Percentiles rank a stretch among this genome's conserved stretches.
Evolutionary conservation across 2,329 filamentous ascomycete genomes (phyloP).

Genomic region (Penicillium corylophilum): DNA sequence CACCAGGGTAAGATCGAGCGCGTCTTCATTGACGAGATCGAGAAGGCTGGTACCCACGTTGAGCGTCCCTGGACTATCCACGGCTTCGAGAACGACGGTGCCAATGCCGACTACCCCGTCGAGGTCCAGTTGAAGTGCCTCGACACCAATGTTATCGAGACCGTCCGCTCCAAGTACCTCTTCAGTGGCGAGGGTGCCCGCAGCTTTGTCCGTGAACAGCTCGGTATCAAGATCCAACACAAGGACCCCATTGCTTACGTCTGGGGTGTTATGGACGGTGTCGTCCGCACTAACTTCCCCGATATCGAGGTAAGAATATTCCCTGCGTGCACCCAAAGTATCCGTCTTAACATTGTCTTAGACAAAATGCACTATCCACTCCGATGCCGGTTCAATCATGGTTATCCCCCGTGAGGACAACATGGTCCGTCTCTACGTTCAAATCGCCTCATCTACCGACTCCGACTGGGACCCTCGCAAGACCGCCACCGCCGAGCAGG

Average conservation of each 20-base stretch:
- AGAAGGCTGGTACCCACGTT: slow-evolving; percentile 57
- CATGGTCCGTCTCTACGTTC: slow-evolving; percentile 52
- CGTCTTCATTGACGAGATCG: slow-evolving; percentile 61
- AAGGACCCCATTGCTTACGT: slow-evolving; percentile 64
- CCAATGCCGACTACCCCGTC: slow-evolving; percentile 71
- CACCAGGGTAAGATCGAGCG: slow-evolving; percentile 64
- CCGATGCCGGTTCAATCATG: slow-evolving; percentile 63
- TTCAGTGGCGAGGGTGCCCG: slow-evolving; percentile 64
- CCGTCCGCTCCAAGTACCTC: slow-evolving; percentile 60
- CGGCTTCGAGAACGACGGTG: slow-evolving; percentile 60
- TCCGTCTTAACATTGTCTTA: slow-evolving; percentile 23
- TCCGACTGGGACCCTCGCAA: slow-evolving; percentile 62
- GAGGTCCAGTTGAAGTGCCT: slow-evolving; percentile 74
- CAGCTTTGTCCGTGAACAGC: slow-evolving; percentile 59
- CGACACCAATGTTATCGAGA: slow-evolving; percentile 70
- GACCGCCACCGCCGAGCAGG: slow-evolving; percentile 58
- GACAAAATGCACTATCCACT: slow-evolving; percentile 69
- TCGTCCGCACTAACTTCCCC: slow-evolving; percentile 63
- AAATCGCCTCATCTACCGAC: slow-evolving; percentile 63
- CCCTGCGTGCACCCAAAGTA: neutral
- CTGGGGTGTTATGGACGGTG: slow-evolving; percentile 67
- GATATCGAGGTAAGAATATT: slow-evolving; percentile 54
- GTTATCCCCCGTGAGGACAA: slow-evolving; percentile 56
- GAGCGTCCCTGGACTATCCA: slow-evolving; percentile 63
- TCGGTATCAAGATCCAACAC: slow-evolving; percentile 66